phyloP scores from a whole-genome alignment of 2,329 filamentous ascomycete species.

The Colletotrichum melonis region DNA sequence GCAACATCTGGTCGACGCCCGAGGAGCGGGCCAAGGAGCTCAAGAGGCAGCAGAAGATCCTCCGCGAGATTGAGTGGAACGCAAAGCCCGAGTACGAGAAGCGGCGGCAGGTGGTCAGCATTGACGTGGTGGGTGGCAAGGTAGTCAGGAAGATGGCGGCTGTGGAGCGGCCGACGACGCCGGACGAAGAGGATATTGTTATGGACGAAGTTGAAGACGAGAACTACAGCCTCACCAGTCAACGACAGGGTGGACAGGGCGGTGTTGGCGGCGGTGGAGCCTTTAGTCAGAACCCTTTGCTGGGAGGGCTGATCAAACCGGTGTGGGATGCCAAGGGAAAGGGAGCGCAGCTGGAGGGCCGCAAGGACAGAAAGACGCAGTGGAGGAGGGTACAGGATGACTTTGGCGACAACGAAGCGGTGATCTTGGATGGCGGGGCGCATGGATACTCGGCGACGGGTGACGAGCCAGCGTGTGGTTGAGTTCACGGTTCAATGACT shows the following conservation, averaged over 20 bases:
- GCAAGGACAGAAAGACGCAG: conserved; percentile 54
- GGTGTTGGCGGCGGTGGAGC: conserved; percentile 61
- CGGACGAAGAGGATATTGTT: conserved; percentile 49
- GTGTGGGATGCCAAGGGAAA: conserved; percentile 68
- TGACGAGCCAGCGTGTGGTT: conserved; percentile 56
- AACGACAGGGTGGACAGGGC: conserved; percentile 52
- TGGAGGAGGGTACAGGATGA: conserved; percentile 74
- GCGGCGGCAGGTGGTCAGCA: conserved; percentile 83
- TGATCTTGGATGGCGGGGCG: conserved; percentile 69
- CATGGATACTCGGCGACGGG: conserved; percentile 51
- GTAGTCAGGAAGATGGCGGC: conserved; percentile 79
- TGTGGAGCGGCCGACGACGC: conserved; percentile 67
- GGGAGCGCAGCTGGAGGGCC: conserved; percentile 54
- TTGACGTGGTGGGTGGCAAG: conserved; percentile 83
- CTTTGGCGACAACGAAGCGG: conserved; percentile 65
- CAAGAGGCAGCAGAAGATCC: conserved; percentile 85
- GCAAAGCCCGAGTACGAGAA: conserved; percentile 90
- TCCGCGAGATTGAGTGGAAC: conserved; percentile 89
- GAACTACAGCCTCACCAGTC: conserved; percentile 34
- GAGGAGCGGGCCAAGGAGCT: conserved; percentile 85
- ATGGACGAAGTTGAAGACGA: conserved; percentile 41
- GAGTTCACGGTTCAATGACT: neutral
- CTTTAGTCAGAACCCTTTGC: conserved; percentile 76
- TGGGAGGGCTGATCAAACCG: conserved; percentile 74
- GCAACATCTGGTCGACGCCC: conserved; percentile 86